phyloP scores from a whole-genome alignment of 2,329 filamentous ascomycete genomes.

The Nothomitra cinnamomea region DNA sequence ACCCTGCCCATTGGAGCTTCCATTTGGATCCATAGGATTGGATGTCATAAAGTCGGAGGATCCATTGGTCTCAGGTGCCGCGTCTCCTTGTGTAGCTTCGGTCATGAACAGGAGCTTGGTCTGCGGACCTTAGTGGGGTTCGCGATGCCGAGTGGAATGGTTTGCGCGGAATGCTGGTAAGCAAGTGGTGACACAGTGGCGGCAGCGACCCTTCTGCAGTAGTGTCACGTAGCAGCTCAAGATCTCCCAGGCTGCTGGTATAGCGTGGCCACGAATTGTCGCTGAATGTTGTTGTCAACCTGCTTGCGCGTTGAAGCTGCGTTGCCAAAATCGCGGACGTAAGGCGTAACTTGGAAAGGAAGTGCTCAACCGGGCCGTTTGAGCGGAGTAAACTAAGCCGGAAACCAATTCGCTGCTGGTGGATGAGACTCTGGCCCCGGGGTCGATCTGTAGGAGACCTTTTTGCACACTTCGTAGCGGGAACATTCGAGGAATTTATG shows the following conservation, averaged over 20 bases:
- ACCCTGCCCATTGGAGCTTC: constrained; percentile 3
- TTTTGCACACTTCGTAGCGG: neutral
- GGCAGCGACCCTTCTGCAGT: neutral
- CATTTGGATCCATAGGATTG: neutral
- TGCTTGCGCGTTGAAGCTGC: neutral
- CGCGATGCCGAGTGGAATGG: neutral
- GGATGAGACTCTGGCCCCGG: neutral
- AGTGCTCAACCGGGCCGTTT: neutral
- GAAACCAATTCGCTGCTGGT: neutral
- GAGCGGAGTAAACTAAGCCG: neutral
- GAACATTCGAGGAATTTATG: neutral
- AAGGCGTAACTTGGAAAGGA: neutral
- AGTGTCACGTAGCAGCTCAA: neutral
- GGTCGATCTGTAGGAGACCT: neutral
- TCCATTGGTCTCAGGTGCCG: constrained; percentile 4
- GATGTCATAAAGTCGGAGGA: constrained; percentile 2
- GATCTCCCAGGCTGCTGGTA: neutral
- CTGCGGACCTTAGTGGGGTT: neutral
- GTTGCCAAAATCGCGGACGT: neutral
- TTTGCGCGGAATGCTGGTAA: neutral
- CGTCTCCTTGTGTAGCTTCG: constrained; percentile 5
- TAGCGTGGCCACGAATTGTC: constrained; percentile 1
- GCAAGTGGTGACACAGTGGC: neutral
- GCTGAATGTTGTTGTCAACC: neutral
- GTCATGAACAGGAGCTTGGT: constrained; percentile 2